Conservation (phyloP, 2,329 filamentous ascomycete species). For the Fusarium compactum region DNA sequence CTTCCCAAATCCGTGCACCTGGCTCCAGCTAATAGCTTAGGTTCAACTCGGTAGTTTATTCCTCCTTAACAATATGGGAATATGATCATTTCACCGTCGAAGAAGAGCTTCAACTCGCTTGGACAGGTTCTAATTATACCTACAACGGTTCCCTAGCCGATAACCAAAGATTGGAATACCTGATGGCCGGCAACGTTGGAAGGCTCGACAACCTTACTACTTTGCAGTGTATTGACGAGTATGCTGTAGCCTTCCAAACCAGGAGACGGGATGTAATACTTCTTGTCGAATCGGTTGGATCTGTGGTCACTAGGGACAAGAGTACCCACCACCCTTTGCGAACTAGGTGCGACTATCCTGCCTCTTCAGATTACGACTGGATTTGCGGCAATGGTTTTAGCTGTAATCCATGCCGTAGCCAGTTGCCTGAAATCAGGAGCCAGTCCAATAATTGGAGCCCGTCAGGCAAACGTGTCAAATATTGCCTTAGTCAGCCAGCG, state of each 20-base stretch:
- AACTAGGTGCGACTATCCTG: too few species aligned
- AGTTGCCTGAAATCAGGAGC: background rate
- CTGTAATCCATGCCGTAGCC: too few species aligned
- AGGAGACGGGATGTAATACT: accelerated
- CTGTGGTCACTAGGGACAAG: too few species aligned
- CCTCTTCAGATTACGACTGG: background rate
- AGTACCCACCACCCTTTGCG: too few species aligned
- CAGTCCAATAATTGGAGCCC: accelerated
- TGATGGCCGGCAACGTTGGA: accelerated
- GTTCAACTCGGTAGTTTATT: background rate
- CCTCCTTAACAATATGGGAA: background rate
- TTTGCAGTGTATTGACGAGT: background rate
- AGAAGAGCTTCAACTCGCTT: accelerated
- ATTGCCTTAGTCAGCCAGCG: background rate
- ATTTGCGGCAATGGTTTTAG: background rate
- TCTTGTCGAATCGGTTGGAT: background rate
- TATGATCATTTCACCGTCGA: accelerated
- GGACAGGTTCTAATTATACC: too few species aligned
- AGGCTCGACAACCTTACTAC: background rate
- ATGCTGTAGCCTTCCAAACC: background rate
- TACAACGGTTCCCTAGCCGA: too few species aligned
- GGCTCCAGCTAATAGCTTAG: accelerated
- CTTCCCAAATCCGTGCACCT: accelerated
- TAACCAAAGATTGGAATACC: too few species aligned
- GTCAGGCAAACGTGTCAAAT: accelerated